Percentiles rank a stretch among this genome's conserved stretches.
Conservation (phyloP, 2,329 filamentous ascomycete species). For the Hypoxylon sp. region DNA sequence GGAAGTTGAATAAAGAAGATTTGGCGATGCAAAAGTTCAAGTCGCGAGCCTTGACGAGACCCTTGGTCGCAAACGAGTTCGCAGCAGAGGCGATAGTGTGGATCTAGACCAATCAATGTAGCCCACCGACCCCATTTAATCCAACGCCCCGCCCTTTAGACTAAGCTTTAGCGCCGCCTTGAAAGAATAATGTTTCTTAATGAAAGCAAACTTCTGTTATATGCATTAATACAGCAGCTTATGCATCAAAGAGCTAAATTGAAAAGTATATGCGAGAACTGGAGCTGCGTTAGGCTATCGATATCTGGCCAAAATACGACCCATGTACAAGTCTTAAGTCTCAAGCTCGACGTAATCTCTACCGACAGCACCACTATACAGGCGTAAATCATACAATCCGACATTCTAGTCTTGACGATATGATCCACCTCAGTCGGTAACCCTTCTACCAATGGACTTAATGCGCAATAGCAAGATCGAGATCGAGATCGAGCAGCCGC, state of each 20-base stretch:
- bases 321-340: neutral
- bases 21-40: slow-evolving; percentile 36
- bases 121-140: slow-evolving; percentile 5
- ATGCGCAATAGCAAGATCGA: slow-evolving; percentile 46
- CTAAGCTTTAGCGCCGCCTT: slow-evolving; percentile 21
- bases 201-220: slow-evolving; percentile 3
- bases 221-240: slow-evolving; percentile 2
- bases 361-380: slow-evolving; percentile 14
- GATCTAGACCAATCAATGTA: slow-evolving; percentile 22
- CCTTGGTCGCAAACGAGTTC: slow-evolving; percentile 41
- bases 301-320: slow-evolving; percentile 39
- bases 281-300: slow-evolving; percentile 26
- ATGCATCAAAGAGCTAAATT: slow-evolving; percentile 18
- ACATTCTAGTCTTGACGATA: slow-evolving; percentile 29
- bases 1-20: slow-evolving; percentile 27
- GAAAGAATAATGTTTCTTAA: slow-evolving; percentile 2
- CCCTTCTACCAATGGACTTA: slow-evolving; percentile 52
- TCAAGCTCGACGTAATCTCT: slow-evolving; percentile 5
- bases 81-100: slow-evolving; percentile 23
- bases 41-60: slow-evolving; percentile 39
- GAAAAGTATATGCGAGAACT: neutral
- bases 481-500: slow-evolving; percentile 47
- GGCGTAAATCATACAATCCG: slow-evolving; percentile 2
- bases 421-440: slow-evolving; percentile 51
- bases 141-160: slow-evolving; percentile 2